A percentile compares a stretch with the other conserved stretches of the same genome.
Evolutionary conservation across 108 stramenopile species (phyloP).

Genomic region (Pseudonitzschia pungens): DNA sequence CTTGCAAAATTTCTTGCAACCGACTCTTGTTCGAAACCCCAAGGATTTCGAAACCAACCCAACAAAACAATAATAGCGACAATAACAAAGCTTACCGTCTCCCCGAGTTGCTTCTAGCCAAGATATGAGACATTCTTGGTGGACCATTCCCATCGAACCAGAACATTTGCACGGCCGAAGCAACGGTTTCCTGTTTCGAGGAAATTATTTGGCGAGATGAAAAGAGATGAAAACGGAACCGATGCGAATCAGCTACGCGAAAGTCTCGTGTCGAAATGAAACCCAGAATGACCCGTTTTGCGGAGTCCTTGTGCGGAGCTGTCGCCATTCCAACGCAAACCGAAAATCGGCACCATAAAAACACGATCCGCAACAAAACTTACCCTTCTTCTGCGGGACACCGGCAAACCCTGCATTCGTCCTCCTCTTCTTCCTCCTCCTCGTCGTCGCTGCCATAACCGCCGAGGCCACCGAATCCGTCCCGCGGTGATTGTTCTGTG

Average conservation of each 20-base stretch:
- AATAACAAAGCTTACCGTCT: slow-evolving; percentile 47
- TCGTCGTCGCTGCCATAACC: not conserved
- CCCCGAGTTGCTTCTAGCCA: slow-evolving; percentile 85
- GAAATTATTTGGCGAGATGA: not conserved
- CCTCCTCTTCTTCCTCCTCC: slow-evolving; percentile 67
- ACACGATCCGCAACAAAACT: slow-evolving; percentile 30
- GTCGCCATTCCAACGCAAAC: not conserved
- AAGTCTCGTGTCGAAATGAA: too few relatives aligned
- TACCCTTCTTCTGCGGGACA: slow-evolving; percentile 87
- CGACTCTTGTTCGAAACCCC: too few relatives aligned
- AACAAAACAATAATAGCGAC: too few relatives aligned
- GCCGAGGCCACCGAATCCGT: not conserved
- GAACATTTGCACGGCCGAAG: slow-evolving; percentile 87
- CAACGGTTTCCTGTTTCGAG: slow-evolving; percentile 60
- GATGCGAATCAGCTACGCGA: too few relatives aligned
- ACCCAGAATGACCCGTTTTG: too few relatives aligned
- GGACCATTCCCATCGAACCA: slow-evolving; percentile 87
- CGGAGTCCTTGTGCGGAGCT: too few relatives aligned
- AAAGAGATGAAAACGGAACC: too few relatives aligned
- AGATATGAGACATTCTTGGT: slow-evolving; percentile 88
- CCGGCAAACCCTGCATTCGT: slow-evolving; percentile 89
- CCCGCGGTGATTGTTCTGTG: not conserved
- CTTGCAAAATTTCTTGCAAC: not conserved
- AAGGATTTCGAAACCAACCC: too few relatives aligned
- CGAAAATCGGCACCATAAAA: not conserved